Conservation (phyloP, 768 basidiomycete species). For the Trichaptum fuscoviolaceum region DNA sequence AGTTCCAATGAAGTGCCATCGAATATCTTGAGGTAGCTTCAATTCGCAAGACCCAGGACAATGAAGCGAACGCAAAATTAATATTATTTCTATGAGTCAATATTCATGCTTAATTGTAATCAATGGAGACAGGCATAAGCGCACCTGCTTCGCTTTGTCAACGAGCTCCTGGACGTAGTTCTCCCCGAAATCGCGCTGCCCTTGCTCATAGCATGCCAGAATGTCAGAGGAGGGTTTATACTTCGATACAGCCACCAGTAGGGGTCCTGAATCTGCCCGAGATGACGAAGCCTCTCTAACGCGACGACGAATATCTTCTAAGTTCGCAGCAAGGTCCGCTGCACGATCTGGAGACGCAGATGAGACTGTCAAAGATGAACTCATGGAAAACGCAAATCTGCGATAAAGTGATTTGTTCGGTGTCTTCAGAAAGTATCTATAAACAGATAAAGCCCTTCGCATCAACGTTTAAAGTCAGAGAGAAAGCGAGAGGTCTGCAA, state of each 20-base stretch:
- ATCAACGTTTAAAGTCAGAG: neutral
- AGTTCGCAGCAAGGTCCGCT: slow-evolving; percentile 11
- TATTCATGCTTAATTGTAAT: neutral
- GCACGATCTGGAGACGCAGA: neutral
- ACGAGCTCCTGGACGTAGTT: slow-evolving; percentile 94
- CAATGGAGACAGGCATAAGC: slow-evolving; percentile 18
- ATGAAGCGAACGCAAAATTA: slow-evolving; percentile 4
- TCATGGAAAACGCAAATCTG: neutral
- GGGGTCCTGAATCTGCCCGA: slow-evolving; percentile 21
- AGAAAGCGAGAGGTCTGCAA: too few species aligned
- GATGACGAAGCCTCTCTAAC: slow-evolving; percentile 4
- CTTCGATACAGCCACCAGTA: slow-evolving; percentile 89
- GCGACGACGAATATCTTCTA: slow-evolving; percentile 11
- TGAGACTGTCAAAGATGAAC: neutral
- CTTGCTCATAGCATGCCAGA: slow-evolving; percentile 70
- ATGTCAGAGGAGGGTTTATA: slow-evolving; percentile 88
- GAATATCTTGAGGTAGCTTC: slow-evolving; percentile 82
- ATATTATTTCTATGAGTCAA: neutral
- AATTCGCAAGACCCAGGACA: slow-evolving; percentile 4
- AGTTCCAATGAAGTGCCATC: slow-evolving; percentile 97
- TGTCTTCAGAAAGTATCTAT: neutral
- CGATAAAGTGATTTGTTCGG: neutral
- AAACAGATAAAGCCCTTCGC: neutral
- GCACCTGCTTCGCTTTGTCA: slow-evolving; percentile 73
- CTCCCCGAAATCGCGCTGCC: slow-evolving; percentile 92